Evolutionary conservation across 1,284 basidiomycete genomes (phyloP), one percentile per base, ranked within the genome.

Genomic region (Melampsora larici-populina): DNA sequence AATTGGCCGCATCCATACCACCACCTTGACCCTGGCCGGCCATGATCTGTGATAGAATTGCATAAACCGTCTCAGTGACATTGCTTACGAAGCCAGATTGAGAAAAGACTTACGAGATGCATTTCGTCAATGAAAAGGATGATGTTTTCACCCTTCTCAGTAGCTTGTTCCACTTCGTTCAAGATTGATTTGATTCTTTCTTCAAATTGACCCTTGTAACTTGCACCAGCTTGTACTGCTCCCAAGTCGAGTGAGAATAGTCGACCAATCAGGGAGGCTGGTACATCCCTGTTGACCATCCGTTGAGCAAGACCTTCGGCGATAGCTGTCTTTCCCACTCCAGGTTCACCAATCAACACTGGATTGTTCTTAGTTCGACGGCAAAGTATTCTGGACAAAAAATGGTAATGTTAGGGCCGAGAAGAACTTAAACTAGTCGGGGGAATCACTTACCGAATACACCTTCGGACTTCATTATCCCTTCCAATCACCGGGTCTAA

Each of bases 261-360:
- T 71, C 84, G 89, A 49, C 90, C 89, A 73, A 97, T 87, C 36
- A 97, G 88, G 78, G 87, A 89, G n/a, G 92, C 92, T 33, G 95
- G 94, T 6, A 97, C 94, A 84, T 97, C 94, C 74, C 94, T 90
- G 82, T 96, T 94, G 82, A 97, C 90, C 79, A 97, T 97, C 73
- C 97, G 90, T 84, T 97, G 95, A 0, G 97, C 96, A 18, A 99
- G 89, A 60, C 94, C 95, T 86, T 99, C 97, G 18, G 91, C 94
- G 78, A 99, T 93, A 58, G 94, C 90, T 0, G 93, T 94, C 85
- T 95, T 96, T 29, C 93, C 93, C 64, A 95, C 93, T 85, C 93
- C 93, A 26, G 94, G 93, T 84, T 96, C 93, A 79, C 94, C 94
- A 79, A 96, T 93, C 58, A 96, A 89, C 67, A 95, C 92, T 26